Evolutionary conservation across 371 early-diverging fungal genomes (phyloP).

Genomic region (Mortierella sp.): DNA sequence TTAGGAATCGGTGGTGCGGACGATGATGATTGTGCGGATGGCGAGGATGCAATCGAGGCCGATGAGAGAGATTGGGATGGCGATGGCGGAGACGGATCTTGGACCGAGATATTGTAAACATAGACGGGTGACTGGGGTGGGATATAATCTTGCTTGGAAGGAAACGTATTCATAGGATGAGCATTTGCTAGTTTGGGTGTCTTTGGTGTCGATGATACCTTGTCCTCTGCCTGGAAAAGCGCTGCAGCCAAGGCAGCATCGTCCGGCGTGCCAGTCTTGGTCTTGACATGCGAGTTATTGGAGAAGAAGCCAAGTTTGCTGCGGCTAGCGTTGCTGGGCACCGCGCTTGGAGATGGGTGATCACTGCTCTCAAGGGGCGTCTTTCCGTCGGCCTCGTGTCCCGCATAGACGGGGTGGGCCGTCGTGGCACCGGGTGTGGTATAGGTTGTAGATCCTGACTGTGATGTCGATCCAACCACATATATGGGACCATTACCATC

Average conservation of each 20-base stretch:
- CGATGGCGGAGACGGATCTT: background rate
- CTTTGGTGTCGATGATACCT: slow-evolving; percentile 7
- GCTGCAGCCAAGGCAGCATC: slow-evolving; percentile 35
- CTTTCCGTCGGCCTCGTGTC: background rate
- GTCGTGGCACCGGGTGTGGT: background rate
- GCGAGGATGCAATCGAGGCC: background rate
- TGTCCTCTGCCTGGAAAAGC: slow-evolving; percentile 26
- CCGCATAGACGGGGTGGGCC: background rate
- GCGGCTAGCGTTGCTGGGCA: background rate
- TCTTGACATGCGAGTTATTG: background rate
- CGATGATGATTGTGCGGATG: background rate
- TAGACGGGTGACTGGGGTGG: too few species aligned
- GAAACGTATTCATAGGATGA: background rate
- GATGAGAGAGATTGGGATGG: background rate
- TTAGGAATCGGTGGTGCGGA: background rate
- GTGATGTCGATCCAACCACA: too few species aligned
- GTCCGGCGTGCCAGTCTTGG: background rate
- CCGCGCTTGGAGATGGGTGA: background rate
- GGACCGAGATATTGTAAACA: too few species aligned
- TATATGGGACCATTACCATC: too few species aligned
- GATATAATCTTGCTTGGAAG: background rate
- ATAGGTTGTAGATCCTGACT: too few species aligned
- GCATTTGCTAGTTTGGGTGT: background rate
- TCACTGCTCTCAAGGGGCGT: background rate
- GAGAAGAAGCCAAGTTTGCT: background rate